Conservation (phyloP, 2,329 filamentous ascomycete species). For the Massarina eburnea region DNA sequence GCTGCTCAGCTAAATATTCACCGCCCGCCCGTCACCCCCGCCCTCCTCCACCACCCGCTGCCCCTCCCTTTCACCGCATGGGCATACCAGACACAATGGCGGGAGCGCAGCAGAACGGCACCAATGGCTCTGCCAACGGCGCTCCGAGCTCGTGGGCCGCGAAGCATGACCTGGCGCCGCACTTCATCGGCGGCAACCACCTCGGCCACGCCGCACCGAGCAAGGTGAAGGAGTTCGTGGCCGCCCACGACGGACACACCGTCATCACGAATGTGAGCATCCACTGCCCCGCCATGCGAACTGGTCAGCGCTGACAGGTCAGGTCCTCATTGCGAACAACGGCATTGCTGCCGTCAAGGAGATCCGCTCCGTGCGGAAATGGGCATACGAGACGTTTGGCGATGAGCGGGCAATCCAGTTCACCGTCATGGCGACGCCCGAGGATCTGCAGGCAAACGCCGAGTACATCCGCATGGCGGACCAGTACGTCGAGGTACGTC, state of each 20-base stretch:
- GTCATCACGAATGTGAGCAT: constrained; percentile 91
- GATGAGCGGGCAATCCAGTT: constrained; percentile 98
- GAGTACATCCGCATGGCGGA: constrained; percentile 99
- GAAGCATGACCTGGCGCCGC: constrained; percentile 79
- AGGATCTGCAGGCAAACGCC: constrained; percentile 95
- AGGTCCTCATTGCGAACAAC: constrained; percentile 99
- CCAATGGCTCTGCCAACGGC: constrained; percentile 50
- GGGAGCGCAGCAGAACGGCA: constrained; percentile 33
- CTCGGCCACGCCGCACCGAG: constrained; percentile 78
- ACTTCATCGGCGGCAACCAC: constrained; percentile 96
- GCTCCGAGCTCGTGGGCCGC: constrained; percentile 69
- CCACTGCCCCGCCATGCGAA: not conserved
- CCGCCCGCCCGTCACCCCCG: constrained; percentile 17
- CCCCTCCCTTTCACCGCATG: no score
- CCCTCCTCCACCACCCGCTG: constrained; percentile 14
- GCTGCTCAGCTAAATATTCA: constrained; percentile 26
- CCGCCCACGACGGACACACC: constrained; percentile 86
- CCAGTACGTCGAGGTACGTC: constrained; percentile 84
- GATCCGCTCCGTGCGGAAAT: constrained; percentile 98
- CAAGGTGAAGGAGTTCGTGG: constrained; percentile 95
- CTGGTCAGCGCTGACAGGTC: constrained; percentile 21
- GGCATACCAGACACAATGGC: constrained; percentile 38
- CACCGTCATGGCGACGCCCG: constrained; percentile 98
- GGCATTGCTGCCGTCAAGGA: constrained; percentile 99
- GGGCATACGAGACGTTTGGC: constrained; percentile 99